Conservation (phyloP, 2,329 filamentous ascomycete species). For the Sporothrix brunneoviolacea region DNA sequence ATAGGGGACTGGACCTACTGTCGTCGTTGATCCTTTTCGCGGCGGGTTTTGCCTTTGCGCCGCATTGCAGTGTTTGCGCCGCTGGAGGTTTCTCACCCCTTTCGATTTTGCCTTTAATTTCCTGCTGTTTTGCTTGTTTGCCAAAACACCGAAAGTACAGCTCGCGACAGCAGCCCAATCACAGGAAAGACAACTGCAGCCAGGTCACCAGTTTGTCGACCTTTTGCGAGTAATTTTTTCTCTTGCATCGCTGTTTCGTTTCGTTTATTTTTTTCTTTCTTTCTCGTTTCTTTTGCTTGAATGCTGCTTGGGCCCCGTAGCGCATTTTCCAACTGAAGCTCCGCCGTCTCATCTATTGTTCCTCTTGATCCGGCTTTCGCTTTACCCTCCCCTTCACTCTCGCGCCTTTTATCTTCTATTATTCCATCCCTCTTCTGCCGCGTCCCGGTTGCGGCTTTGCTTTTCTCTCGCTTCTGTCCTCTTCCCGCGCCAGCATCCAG, state of each 20-base stretch:
- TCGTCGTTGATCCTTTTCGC: constrained; percentile 2
- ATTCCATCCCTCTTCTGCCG: not conserved
- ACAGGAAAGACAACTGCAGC: constrained; percentile 1
- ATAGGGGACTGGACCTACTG: not conserved
- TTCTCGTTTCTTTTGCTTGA: not conserved
- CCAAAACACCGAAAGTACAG: not conserved
- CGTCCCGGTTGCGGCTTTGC: not conserved
- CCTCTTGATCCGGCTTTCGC: not conserved
- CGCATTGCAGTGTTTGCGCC: no score
- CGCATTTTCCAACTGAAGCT: no score
- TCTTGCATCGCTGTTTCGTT: no score
- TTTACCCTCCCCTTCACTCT: not conserved
- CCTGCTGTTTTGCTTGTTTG: constrained; percentile 7
- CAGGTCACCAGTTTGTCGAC: not conserved
- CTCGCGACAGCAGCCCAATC: constrained; percentile 15
- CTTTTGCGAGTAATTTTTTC: no score
- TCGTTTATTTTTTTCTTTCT: not conserved
- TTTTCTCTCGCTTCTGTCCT: not conserved
- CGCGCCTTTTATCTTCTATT: not conserved
- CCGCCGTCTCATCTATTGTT: constrained; percentile 4
- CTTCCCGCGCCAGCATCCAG: no score
- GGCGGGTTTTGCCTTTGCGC: constrained; percentile 6
- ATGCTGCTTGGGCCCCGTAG: no score
- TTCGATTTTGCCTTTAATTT: constrained; percentile 11
- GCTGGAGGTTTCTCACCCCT: constrained; percentile 2